Evolutionary conservation across 2,329 filamentous ascomycete genomes (phyloP).

Genomic region (Mycosphaerelloides madeirae): DNA sequence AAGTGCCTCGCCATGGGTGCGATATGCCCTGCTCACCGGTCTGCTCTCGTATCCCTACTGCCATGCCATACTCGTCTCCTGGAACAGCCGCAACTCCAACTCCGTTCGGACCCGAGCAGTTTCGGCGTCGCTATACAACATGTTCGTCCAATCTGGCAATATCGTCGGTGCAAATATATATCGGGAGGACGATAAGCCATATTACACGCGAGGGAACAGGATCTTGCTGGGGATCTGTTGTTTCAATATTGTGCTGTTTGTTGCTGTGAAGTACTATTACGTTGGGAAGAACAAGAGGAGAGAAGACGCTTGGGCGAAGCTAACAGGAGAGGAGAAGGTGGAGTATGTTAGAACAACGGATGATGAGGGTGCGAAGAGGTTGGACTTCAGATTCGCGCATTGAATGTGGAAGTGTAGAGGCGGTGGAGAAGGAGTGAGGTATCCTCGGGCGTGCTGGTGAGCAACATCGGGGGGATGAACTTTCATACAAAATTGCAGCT

Average conservation of each 20-base stretch:
- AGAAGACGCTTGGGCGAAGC: constrained; percentile 34
- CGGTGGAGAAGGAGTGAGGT: neutral
- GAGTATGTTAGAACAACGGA: constrained; percentile 33
- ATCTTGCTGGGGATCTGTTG: constrained; percentile 29
- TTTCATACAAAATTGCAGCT: too few relatives aligned
- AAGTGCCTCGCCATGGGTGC: constrained; percentile 34
- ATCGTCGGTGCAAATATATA: constrained; percentile 48
- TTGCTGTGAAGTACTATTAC: constrained; percentile 33
- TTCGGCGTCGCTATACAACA: constrained; percentile 41
- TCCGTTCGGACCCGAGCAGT: constrained; percentile 42
- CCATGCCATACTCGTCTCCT: constrained; percentile 42
- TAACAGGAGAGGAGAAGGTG: constrained; percentile 34
- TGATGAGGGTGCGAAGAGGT: constrained; percentile 35
- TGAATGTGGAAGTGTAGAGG: too few relatives aligned
- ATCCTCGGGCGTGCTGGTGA: too few relatives aligned
- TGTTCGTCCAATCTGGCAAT: constrained; percentile 40
- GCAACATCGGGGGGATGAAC: too few relatives aligned
- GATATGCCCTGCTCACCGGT: constrained; percentile 36
- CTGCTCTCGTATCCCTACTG: constrained; percentile 42
- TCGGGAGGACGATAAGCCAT: constrained; percentile 43
- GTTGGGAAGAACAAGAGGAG: constrained; percentile 28
- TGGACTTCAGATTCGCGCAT: constrained; percentile 33
- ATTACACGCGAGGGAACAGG: constrained; percentile 41
- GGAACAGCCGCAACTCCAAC: constrained; percentile 40
- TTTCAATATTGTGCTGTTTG: constrained; percentile 30